Evolutionary conservation across 164 flowering plant genomes (phyloP).

Genomic region (Kingdonia uniflora): DNA sequence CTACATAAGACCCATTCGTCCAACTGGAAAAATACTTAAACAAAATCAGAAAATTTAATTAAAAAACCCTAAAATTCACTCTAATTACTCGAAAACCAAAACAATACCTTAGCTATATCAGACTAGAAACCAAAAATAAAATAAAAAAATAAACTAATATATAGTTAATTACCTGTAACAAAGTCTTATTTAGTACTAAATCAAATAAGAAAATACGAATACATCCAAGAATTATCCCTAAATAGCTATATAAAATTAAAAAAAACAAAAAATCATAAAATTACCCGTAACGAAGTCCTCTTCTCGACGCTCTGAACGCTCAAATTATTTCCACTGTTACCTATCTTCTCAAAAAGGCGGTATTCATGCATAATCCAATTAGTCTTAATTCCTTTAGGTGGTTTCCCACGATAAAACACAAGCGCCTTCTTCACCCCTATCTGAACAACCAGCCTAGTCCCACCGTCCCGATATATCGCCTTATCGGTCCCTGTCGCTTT

Average conservation of each 20-base stretch:
- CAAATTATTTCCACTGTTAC: constrained; percentile 10
- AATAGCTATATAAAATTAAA: background rate
- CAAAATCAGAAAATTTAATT: background rate
- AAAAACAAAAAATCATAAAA: background rate
- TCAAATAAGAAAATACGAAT: no score
- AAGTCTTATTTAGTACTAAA: no score
- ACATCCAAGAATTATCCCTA: no score
- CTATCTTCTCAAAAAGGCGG: constrained; percentile 47
- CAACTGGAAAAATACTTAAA: no score
- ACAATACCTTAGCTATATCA: background rate
- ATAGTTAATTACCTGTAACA: no score
- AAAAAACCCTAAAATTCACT: background rate
- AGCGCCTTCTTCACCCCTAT: constrained; percentile 89
- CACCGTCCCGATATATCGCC: constrained; percentile 57
- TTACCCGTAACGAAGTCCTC: constrained; percentile 72
- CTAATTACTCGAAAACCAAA: no score
- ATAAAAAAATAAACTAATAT: background rate
- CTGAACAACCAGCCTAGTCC: constrained; percentile 34
- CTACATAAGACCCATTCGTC: constrained; percentile 97
- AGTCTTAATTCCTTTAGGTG: constrained; percentile 79
- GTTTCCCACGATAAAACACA: constrained; percentile 82
- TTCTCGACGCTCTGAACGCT: constrained; percentile 40
- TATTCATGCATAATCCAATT: constrained; percentile 98
- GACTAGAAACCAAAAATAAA: background rate
- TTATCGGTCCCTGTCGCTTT: constrained; percentile 97